These are phyloP conservation scores for Arctostaphylos glauca DNA, from an alignment of 148 eudicot genomes.

Conservation along the genomic window DNA sequence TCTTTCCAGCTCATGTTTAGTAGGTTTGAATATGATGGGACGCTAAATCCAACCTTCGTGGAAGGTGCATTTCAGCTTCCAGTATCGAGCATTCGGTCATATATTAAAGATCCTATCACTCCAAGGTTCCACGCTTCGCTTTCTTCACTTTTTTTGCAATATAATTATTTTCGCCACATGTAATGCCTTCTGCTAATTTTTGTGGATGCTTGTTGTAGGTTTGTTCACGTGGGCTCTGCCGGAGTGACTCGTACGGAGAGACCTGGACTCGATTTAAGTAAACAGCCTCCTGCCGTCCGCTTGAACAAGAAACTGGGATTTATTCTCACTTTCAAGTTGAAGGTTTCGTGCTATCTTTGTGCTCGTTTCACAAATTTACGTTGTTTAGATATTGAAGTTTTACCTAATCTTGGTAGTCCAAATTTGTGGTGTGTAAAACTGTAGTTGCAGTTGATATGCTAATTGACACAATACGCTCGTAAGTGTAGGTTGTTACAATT, in stretches of 20 bases:
- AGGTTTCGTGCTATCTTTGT: conserved; percentile 43
- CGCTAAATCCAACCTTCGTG: conserved; percentile 79
- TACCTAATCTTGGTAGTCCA: neutral
- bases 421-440: neutral
- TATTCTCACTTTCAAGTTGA: conserved; percentile 88
- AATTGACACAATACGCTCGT: neutral
- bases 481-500: neutral
- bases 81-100: conserved; percentile 70
- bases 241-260: conserved; percentile 95
- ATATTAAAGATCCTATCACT: conserved; percentile 71
- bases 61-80: conserved; percentile 98
- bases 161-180: neutral
- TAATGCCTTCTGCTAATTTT: neutral
- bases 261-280: conserved; percentile 94
- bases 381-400: neutral
- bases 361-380: neutral
- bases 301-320: conserved; percentile 87
- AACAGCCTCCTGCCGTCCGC: conserved; percentile 99
- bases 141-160: neutral
- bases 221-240: conserved; percentile 95
- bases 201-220: conserved; percentile 37
- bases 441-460: neutral
- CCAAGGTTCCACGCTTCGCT: conserved; percentile 56
- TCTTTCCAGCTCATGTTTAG: conserved; percentile 93
- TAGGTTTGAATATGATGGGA: conserved; percentile 92